Conservation (phyloP, 2,329 filamentous ascomycete species). For the Fusarium acutatum region DNA sequence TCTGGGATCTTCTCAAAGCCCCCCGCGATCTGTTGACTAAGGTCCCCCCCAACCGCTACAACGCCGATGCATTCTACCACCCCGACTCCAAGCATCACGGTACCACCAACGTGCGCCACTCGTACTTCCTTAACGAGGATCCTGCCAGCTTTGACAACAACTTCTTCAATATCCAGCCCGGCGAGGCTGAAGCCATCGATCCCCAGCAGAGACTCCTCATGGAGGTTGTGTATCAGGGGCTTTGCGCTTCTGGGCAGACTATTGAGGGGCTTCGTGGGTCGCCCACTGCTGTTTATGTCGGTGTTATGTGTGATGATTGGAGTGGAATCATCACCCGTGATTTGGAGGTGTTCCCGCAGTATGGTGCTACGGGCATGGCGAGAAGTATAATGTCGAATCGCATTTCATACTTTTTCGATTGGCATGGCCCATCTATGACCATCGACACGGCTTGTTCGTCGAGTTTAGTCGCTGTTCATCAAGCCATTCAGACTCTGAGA, state of each 20-base stretch:
- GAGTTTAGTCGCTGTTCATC: conserved; percentile 2
- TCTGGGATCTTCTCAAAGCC: background rate
- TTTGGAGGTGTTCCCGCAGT: background rate
- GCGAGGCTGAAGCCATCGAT: background rate
- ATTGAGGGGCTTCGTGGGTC: background rate
- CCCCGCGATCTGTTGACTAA: background rate
- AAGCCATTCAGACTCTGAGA: background rate
- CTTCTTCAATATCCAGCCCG: background rate
- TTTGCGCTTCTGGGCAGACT: background rate
- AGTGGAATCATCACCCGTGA: background rate
- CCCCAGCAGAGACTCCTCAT: background rate
- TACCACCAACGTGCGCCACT: background rate
- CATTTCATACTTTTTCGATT: conserved; percentile 4
- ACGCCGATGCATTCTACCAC: background rate
- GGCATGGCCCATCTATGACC: conserved; percentile 2
- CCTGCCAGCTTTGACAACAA: conserved; percentile 37
- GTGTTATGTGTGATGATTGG: conserved; percentile 6
- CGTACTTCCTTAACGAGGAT: background rate
- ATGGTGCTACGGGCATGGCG: background rate
- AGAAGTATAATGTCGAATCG: conserved; percentile 20
- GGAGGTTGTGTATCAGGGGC: background rate
- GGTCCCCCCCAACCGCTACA: background rate
- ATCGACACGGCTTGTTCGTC: conserved; percentile 16
- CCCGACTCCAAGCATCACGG: background rate
- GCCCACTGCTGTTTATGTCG: conserved; percentile 3